Evolutionary conservation across 257 asterid species (phyloP).

Genomic region (Solanum pinnatisectum): DNA sequence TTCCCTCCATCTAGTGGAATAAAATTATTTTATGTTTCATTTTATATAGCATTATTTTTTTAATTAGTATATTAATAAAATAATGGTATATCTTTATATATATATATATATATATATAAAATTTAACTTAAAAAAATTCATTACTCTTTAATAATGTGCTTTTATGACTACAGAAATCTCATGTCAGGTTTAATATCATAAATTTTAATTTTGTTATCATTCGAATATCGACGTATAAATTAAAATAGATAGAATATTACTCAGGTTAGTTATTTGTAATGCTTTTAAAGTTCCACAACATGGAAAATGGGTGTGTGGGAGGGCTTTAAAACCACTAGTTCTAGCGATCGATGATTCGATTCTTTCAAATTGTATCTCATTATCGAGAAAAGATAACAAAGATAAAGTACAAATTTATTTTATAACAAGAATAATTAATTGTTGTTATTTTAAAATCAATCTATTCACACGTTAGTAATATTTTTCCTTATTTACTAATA

Average conservation of each 20-base stretch:
- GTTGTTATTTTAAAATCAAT: too few relatives aligned
- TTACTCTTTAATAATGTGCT: background rate
- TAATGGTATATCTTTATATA: background rate
- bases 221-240: background rate
- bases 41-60: too few relatives aligned
- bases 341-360: background rate
- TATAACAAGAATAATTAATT: too few relatives aligned
- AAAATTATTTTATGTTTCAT: background rate
- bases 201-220: background rate
- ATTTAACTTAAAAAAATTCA: background rate
- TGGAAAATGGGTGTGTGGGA: background rate
- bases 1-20: too few relatives aligned
- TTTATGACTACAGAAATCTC: background rate
- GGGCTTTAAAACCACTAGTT: background rate
- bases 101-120: too few relatives aligned
- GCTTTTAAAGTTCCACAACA: background rate
- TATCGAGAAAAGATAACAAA: too few relatives aligned
- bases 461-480: background rate
- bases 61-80: background rate
- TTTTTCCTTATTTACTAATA: too few relatives aligned
- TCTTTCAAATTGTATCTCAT: background rate
- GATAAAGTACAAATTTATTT: too few relatives aligned
- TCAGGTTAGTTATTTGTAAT: background rate
- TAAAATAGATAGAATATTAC: background rate
- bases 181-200: background rate